These are phyloP conservation scores for Plenodomus tracheiphilus DNA, from an alignment of 2,329 filamentous ascomycete genomes.

Conservation along the genomic window DNA sequence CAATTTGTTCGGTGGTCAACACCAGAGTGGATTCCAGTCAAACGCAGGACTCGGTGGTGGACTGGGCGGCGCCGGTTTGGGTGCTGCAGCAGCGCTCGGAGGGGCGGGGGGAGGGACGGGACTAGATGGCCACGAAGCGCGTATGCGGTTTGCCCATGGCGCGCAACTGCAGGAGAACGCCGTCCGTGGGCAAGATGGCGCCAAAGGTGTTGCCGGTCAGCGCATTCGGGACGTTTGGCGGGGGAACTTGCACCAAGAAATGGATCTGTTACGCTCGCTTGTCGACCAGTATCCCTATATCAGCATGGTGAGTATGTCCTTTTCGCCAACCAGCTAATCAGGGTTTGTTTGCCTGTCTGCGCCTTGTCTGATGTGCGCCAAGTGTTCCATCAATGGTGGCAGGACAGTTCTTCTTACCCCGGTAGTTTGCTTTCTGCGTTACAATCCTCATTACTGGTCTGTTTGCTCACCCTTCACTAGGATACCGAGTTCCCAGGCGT, in stretches of 20 bases:
- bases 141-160: slow-evolving; percentile 83
- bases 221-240: slow-evolving; percentile 97
- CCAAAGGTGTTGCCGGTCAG: slow-evolving; percentile 63
- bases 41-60: slow-evolving; percentile 59
- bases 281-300: slow-evolving; percentile 94
- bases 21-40: slow-evolving; percentile 49
- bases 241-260: slow-evolving; percentile 87
- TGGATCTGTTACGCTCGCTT: slow-evolving; percentile 78
- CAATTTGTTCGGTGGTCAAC: slow-evolving; percentile 54
- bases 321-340: neutral
- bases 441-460: neutral
- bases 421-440: slow-evolving; percentile 13
- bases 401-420: slow-evolving; percentile 2
- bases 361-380: slow-evolving; percentile 13
- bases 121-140: slow-evolving; percentile 81
- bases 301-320: slow-evolving; percentile 75
- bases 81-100: slow-evolving; percentile 58
- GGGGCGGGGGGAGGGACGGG: slow-evolving; percentile 62
- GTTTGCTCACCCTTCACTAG: slow-evolving; percentile 51
- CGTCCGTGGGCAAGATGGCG: slow-evolving; percentile 57
- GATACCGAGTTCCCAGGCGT: slow-evolving; percentile 99
- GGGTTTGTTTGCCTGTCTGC: neutral
- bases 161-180: slow-evolving; percentile 57
- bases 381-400: slow-evolving; percentile 11
- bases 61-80: slow-evolving; percentile 59